Evolutionary conservation across 1,139 yeast species (phyloP).

Genomic region (Blastobotrys arbuscula): DNA sequence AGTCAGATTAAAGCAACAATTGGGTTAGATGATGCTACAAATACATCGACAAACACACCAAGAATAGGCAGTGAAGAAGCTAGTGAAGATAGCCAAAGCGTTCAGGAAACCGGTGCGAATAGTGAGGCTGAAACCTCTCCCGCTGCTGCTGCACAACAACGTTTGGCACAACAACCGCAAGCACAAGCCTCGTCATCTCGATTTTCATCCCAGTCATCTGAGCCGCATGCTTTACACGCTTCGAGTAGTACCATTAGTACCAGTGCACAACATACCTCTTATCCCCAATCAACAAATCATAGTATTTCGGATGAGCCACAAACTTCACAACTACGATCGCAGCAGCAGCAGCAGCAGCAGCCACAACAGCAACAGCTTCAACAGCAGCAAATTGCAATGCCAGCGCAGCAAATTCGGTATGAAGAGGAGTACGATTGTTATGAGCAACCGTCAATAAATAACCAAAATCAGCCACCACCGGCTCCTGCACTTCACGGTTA

Average conservation of each 20-base stretch:
- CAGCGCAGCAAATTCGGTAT: background rate
- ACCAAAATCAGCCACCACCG: background rate
- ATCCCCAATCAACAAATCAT: no score
- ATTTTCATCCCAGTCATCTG: no score
- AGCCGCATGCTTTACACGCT: no score
- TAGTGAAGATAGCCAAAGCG: no score
- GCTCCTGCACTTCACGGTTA: no score
- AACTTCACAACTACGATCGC: constrained; percentile 4
- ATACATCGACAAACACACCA: no score
- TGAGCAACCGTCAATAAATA: background rate
- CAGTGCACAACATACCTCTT: no score
- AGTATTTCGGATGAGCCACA: no score
- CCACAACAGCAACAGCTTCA: constrained; percentile 2
- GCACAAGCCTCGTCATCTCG: no score
- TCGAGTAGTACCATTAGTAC: no score
- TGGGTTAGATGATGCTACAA: background rate
- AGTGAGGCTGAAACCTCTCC: background rate
- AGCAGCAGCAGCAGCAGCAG: constrained; percentile 7
- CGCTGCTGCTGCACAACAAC: background rate
- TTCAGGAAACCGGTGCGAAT: no score
- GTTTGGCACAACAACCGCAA: background rate
- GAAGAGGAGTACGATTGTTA: constrained; percentile 1
- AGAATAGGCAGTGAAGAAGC: no score
- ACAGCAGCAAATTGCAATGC: constrained; percentile 2
- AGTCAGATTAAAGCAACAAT: constrained; percentile 54